Evolutionary conservation across 2,329 filamentous ascomycete genomes (phyloP).

Genomic region (Aspergillaceae sp.): DNA sequence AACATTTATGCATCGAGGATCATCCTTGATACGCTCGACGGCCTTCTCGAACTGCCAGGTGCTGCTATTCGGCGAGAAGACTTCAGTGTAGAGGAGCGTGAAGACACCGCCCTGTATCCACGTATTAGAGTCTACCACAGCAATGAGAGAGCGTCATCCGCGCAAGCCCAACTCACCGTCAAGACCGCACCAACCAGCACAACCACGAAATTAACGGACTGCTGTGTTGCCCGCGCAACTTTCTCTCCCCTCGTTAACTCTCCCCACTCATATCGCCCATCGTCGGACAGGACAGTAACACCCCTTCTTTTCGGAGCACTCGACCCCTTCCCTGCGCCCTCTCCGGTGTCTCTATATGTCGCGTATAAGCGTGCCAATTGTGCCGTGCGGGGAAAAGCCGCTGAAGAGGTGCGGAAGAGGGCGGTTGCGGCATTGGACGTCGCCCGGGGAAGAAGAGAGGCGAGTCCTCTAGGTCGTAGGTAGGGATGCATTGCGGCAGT

Average conservation of each 20-base stretch:
- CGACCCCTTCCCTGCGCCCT: conserved; percentile 30
- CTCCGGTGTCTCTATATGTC: conserved; percentile 45
- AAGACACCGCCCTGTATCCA: conserved; percentile 58
- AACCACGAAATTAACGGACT: conserved; percentile 78
- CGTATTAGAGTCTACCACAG: too few relatives aligned
- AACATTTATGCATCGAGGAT: conserved; percentile 61
- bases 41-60: conserved; percentile 82
- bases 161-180: conserved; percentile 50
- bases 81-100: conserved; percentile 71
- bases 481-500: conserved; percentile 14
- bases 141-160: not conserved
- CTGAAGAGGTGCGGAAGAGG: conserved; percentile 17
- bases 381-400: conserved; percentile 19
- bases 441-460: conserved; percentile 10
- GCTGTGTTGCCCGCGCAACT: conserved; percentile 74
- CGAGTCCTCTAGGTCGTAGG: conserved; percentile 15
- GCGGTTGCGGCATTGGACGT: conserved; percentile 6
- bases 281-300: conserved; percentile 79
- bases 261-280: conserved; percentile 71
- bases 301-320: conserved; percentile 44
- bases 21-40: conserved; percentile 66
- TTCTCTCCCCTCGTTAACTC: conserved; percentile 71
- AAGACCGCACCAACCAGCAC: conserved; percentile 65
- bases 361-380: conserved; percentile 46
- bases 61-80: conserved; percentile 77